A percentile compares a stretch with the other conserved stretches of the same genome.
These are phyloP conservation scores for Phaeosphaeriaceae sp. DNA, from an alignment of 2,329 filamentous ascomycete genomes.

Conservation along the genomic window DNA sequence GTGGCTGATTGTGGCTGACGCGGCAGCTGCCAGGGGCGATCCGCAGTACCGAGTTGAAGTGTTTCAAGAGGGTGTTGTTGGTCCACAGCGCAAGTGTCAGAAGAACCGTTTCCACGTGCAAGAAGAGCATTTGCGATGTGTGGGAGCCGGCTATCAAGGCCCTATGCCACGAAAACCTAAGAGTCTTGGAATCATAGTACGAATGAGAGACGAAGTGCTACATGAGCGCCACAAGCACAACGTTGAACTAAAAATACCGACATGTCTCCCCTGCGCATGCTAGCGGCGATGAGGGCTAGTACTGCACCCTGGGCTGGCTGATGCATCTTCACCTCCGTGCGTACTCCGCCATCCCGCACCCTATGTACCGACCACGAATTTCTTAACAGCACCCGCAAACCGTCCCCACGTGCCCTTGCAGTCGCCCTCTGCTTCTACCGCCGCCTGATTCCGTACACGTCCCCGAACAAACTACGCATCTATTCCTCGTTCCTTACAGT, in stretches of 20 bases:
- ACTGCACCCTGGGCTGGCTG: conserved; percentile 6
- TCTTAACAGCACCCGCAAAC: neutral
- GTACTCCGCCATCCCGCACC: conserved; percentile 12
- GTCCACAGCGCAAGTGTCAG: neutral
- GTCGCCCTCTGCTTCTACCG: conserved; percentile 1
- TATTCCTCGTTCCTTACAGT: neutral
- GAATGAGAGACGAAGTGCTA: neutral
- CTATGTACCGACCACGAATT: conserved; percentile 2
- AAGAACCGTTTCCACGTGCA: neutral
- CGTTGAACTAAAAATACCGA: conserved; percentile 17
- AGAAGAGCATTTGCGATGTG: neutral
- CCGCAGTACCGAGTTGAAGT: neutral
- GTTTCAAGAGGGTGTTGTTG: conserved; percentile 6
- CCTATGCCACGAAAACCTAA: neutral
- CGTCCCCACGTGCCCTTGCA: conserved; percentile 1
- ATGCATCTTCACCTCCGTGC: conserved; percentile 7
- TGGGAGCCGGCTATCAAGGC: neutral
- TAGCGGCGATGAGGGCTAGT: conserved; percentile 10
- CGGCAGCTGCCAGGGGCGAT: conserved; percentile 4
- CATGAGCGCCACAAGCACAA: conserved; percentile 3
- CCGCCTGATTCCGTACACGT: neutral
- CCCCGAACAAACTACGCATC: neutral
- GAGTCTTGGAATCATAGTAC: neutral
- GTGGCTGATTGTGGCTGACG: conserved; percentile 6
- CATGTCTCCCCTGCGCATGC: conserved; percentile 12